Evolutionary conservation across 2,329 filamentous ascomycete genomes (phyloP), one percentile per base, ranked within the genome.

Genomic region (Ophiocordyceps camponoti-leonardi): DNA sequence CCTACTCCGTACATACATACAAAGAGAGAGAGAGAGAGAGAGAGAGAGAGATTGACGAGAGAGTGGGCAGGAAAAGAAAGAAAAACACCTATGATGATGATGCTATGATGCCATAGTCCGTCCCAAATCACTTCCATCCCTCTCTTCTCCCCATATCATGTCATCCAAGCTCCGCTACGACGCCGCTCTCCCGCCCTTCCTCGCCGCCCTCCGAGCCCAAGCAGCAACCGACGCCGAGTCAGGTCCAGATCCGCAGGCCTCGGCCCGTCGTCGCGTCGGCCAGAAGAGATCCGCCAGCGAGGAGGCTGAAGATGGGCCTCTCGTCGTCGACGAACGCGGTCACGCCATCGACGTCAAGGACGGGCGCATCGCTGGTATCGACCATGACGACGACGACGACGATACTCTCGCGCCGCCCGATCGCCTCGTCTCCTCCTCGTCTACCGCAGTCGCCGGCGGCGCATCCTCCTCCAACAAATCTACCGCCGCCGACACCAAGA

Each of bases 241-340:
- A 61, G 62, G 72, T 35, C 65, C 75, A 53, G 71, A 77, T 46
- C 69, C 71, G 5, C 63, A 74, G 40, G 63, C 75, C 35, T 67
- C 71, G 1, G 65, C 63, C 6, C 66, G 65, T 18, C 63, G 72
- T 2, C 64, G 73, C n/a, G 64, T 68, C 43, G 61, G 55, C 47
- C 73, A 68, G 63, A 73, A 67, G 62, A 71, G 69, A 33, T 75
- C 73, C 16, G 75, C 67, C 48, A 78, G 81, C 52, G 79, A 80
- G 39, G 78, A 86, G 49, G 82, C 81, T 13, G 84, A 90, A 52
- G 84, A 90, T 58, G 80, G 71, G 44, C 85, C 85, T 0, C 70
- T 86, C 0, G 77, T 86, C 44, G 76, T 92, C 4, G 75, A 90
- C 52, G 83, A 86, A 57, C 69, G 73, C 5, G 82, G 77, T 44